These are phyloP conservation scores for Discostella stelligeroides DNA, from an alignment of 108 stramenopile genomes.

Conservation along the genomic window DNA sequence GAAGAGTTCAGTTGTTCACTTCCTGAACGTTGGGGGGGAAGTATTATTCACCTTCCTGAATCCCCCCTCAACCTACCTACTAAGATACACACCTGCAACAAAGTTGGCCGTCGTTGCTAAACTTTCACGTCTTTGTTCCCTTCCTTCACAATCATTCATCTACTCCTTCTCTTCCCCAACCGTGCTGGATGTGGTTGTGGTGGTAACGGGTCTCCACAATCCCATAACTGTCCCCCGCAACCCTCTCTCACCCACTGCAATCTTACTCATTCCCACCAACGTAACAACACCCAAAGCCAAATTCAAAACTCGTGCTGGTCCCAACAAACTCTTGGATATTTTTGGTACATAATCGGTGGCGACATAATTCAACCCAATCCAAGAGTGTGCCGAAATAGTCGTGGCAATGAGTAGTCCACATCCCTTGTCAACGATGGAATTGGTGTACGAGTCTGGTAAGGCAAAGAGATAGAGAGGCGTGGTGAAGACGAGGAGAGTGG, in stretches of 20 bases:
- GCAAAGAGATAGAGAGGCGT: constrained; percentile 72
- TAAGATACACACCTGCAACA: too few relatives aligned
- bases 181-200: constrained; percentile 16
- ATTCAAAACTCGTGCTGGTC: constrained; percentile 75
- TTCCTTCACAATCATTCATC: too few relatives aligned
- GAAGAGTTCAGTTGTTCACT: too few relatives aligned
- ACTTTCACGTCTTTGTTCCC: too few relatives aligned
- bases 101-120: too few relatives aligned
- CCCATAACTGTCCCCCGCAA: constrained; percentile 78
- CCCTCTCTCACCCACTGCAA: constrained; percentile 64
- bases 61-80: too few relatives aligned
- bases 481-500: constrained; percentile 61
- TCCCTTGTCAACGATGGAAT: constrained; percentile 59
- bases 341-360: constrained; percentile 95
- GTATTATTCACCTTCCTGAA: too few relatives aligned
- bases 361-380: constrained; percentile 94
- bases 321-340: constrained; percentile 66
- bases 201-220: constrained; percentile 68
- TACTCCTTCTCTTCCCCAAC: background rate
- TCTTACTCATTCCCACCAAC: constrained; percentile 65
- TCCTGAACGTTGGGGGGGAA: too few relatives aligned
- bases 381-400: constrained; percentile 78
- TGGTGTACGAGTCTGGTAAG: constrained; percentile 62
- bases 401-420: constrained; percentile 77
- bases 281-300: constrained; percentile 66